Conservation (phyloP, 768 basidiomycete species). For the Steccherinum ochraceum region DNA sequence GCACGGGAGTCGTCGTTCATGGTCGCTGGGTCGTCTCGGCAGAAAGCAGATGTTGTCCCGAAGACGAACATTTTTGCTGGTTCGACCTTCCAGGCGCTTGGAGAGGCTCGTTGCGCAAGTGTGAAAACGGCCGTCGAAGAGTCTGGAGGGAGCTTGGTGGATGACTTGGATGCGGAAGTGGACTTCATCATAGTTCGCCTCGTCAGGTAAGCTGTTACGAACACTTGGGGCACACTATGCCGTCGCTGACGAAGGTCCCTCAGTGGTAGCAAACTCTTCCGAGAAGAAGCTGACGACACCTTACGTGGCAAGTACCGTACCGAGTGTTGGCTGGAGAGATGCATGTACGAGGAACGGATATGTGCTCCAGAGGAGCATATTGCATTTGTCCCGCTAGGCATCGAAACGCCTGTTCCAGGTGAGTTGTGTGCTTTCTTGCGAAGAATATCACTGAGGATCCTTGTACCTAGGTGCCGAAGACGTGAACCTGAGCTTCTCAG, state of each 20-base stretch:
- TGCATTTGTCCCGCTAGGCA: constrained; percentile 60
- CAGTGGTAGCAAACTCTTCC: constrained; percentile 68
- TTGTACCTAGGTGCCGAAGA: constrained; percentile 43
- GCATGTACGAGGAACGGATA: constrained; percentile 70
- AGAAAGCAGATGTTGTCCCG: constrained; percentile 12
- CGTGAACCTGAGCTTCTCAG: constrained; percentile 64
- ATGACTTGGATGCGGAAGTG: constrained; percentile 37
- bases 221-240: too few relatives aligned
- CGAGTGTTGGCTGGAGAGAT: constrained; percentile 92
- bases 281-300: constrained; percentile 42
- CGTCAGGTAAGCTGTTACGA: constrained; percentile 72
- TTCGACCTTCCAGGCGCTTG: constrained; percentile 50
- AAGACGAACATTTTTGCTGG: constrained; percentile 43
- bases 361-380: constrained; percentile 62
- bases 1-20: neutral
- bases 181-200: constrained; percentile 69
- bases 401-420: constrained; percentile 57
- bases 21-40: neutral
- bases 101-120: constrained; percentile 54
- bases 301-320: constrained; percentile 63
- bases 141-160: constrained; percentile 47
- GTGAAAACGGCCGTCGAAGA: constrained; percentile 58
- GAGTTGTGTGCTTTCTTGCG: too few relatives aligned
- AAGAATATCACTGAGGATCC: neutral
- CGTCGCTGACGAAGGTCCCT: too few relatives aligned